These are phyloP conservation scores for Echinochloa phyllopogon DNA, from an alignment of 176 grass and related monocot genomes.

Conservation along the genomic window DNA sequence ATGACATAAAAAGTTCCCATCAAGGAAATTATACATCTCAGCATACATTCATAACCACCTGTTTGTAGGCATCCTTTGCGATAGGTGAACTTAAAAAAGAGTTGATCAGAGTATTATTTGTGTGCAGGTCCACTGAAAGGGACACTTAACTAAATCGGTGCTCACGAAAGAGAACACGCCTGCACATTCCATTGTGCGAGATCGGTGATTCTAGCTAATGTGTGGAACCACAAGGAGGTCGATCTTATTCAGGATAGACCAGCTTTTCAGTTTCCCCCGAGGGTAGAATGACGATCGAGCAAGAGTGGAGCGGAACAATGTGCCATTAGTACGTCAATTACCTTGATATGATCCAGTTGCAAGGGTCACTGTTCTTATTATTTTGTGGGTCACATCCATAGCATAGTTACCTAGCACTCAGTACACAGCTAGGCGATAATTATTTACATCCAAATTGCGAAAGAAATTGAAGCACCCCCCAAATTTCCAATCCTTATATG, in stretches of 20 bases:
- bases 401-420: neutral
- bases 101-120: neutral
- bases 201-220: neutral
- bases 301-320: neutral
- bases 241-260: neutral
- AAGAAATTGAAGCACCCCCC: constrained; percentile 22
- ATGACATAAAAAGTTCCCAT: constrained; percentile 9
- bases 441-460: constrained; percentile 6
- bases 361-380: constrained; percentile 2
- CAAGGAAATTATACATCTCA: constrained; percentile 29
- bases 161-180: neutral
- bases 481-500: constrained; percentile 12
- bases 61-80: constrained; percentile 30
- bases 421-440: constrained; percentile 1
- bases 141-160: neutral
- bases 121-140: constrained; percentile 19
- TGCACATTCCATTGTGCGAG: neutral
- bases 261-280: neutral
- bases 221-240: neutral
- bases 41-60: neutral
- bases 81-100: constrained; percentile 15
- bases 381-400: neutral
- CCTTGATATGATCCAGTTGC: neutral
- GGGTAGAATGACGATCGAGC: neutral
- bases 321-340: neutral